Evolutionary conservation across 208 protist species (phyloP), one percentile per base, ranked within the genome.

Genomic region (Crithidia fasciculata): DNA sequence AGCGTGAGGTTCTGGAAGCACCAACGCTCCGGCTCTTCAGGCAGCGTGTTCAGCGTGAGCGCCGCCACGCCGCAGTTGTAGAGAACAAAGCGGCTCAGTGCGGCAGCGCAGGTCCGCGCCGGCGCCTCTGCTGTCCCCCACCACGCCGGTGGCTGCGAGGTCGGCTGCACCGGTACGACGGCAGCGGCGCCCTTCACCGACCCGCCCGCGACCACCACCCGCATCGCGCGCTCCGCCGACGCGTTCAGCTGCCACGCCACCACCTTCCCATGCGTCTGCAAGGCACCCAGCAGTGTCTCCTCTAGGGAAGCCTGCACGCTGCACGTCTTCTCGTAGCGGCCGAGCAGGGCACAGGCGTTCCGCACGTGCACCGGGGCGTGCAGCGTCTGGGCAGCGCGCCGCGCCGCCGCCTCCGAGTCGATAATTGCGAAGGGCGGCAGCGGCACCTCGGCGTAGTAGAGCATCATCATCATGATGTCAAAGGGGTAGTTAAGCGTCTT

Each of bases 401-500:
- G 55, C 41, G 78, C 74, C 5, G 85, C 82, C 2, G 53, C 72
- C 39, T 58, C 61, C 9, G 60, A 65, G 12, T 62, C 58, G 36
- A 92, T 62, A 28, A 94, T 77, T n/a, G 74, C 63, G 64, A 88
- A 93, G 7, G 70, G 79, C 10, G 91, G 86, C 19, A 95, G 49
- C 12, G 84, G 80, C 36, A 95, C 59, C 15, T 77, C 78, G 8
- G 87, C 91, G 79, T 95, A 95, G 66, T 70, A 83, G 28, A 85
- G 78, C 82, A 93, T 91, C 91, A 95, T 92, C 49, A 92, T 77
- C 9, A 95, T 72, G 44, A 85, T 56, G 54, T 93, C 88, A 5
- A 88, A 76, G 9, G 91, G 64, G 44, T 93, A 88, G 53, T 70
- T 70, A 4, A 95, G 83, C 3, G 74, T 62, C 13, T 58, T 64